These are phyloP conservation scores for Leishmania arabica DNA, from an alignment of 208 protist genomes.

Conservation along the genomic window DNA sequence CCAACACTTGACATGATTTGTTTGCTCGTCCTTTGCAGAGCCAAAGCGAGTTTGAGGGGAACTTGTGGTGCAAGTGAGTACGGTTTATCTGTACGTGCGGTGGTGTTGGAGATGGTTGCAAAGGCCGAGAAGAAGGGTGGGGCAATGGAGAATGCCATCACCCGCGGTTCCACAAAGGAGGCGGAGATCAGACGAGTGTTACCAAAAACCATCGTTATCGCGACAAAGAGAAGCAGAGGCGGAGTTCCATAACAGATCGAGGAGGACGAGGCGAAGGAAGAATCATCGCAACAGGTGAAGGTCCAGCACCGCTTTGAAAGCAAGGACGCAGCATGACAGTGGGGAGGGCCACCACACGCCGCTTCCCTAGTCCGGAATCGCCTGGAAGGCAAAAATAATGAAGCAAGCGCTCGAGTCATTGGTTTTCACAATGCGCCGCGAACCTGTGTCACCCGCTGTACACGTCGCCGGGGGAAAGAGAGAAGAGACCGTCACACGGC, in stretches of 20 bases:
- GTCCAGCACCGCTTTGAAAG: background rate
- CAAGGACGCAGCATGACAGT: background rate
- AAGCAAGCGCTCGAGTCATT: no score
- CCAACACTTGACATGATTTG: constrained; percentile 48
- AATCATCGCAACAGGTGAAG: no score
- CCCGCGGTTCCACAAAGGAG: background rate
- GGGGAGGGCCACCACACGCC: no score
- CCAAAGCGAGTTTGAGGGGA: background rate
- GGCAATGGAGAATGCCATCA: background rate
- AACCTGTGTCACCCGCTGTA: no score
- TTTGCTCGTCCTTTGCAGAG: background rate
- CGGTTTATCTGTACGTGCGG: background rate
- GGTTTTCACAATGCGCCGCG: no score
- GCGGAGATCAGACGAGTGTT: background rate
- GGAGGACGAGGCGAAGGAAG: background rate
- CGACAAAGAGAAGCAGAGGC: background rate
- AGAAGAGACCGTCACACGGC: no score
- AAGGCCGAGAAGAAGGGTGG: no score
- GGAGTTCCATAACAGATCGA: background rate
- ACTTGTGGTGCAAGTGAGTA: background rate
- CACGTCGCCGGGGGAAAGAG: no score
- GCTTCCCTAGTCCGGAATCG: no score
- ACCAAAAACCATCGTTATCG: background rate
- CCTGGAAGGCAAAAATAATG: background rate
- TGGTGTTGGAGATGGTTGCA: background rate